Evolutionary conservation across 495 filamentous ascomycete species (phyloP).

Genomic region (Chaetomium fimeti): DNA sequence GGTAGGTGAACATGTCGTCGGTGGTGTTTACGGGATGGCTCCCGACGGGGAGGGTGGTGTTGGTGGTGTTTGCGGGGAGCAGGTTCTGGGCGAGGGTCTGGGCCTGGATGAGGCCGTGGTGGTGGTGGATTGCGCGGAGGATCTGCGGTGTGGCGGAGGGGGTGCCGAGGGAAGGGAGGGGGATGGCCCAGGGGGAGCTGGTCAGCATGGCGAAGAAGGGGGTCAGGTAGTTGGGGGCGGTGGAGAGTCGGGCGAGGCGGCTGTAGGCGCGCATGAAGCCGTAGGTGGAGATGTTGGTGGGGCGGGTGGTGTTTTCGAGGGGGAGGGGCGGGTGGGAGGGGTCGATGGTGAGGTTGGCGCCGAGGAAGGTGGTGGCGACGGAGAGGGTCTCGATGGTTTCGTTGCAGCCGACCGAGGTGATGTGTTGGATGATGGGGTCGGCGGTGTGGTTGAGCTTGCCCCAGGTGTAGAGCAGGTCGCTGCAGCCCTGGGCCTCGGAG

Average conservation of each 20-base stretch:
- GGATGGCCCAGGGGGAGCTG: slow-evolving; percentile 27
- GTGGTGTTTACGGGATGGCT: background rate
- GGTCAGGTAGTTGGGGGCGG: slow-evolving; percentile 3
- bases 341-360: slow-evolving; percentile 26
- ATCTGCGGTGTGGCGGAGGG: slow-evolving; percentile 4
- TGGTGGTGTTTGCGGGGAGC: slow-evolving; percentile 18
- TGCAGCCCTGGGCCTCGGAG: background rate
- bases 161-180: slow-evolving; percentile 19
- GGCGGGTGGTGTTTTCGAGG: slow-evolving; percentile 18
- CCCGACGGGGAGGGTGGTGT: slow-evolving; percentile 8
- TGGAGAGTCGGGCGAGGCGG: background rate
- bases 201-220: slow-evolving; percentile 27
- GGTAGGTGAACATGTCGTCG: slow-evolving; percentile 8
- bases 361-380: slow-evolving; percentile 23
- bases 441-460: slow-evolving; percentile 17
- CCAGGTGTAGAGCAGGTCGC: slow-evolving; percentile 25
- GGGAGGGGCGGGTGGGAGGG: background rate
- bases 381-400: slow-evolving; percentile 14
- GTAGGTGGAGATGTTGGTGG: background rate
- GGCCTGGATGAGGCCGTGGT: slow-evolving; percentile 28
- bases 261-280: background rate
- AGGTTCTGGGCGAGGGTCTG: slow-evolving; percentile 13
- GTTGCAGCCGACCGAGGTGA: slow-evolving; percentile 28
- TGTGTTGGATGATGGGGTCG: slow-evolving; percentile 4
- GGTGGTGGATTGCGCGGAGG: slow-evolving; percentile 27